Conservation (phyloP, 2,329 filamentous ascomycete species). For the Paraphoma sp. region DNA sequence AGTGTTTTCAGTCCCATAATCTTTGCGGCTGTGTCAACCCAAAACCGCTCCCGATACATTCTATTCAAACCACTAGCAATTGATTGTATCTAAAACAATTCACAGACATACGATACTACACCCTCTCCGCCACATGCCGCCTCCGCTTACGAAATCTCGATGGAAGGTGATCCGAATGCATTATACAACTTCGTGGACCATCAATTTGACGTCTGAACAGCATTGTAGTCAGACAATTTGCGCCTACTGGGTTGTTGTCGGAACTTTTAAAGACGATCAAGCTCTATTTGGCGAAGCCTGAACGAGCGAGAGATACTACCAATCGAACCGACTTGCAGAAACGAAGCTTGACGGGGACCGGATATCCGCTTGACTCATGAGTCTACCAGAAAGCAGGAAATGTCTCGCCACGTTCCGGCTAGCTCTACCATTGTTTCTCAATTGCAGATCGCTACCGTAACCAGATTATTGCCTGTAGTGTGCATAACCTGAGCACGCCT, state of each 20-base stretch:
- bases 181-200: background rate
- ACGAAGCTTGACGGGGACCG: too few species aligned
- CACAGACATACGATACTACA: background rate
- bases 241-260: background rate
- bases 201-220: background rate
- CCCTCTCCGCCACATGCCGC: background rate
- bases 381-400: too few species aligned
- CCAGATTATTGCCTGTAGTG: too few species aligned
- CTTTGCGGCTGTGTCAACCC: background rate
- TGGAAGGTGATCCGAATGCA: background rate
- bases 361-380: too few species aligned
- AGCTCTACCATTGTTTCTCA: too few species aligned
- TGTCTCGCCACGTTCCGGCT: too few species aligned
- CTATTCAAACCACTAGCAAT: too few species aligned
- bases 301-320: too few species aligned
- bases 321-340: too few species aligned
- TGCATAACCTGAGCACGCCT: too few species aligned
- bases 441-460: too few species aligned
- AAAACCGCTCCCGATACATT: background rate
- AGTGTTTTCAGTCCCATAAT: background rate
- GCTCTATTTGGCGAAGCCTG: too few species aligned
- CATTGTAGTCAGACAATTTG: background rate
- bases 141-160: background rate
- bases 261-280: background rate
- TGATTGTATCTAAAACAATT: background rate